A percentile compares a stretch with the other conserved stretches of the same genome.
phyloP scores from a whole-genome alignment of 139 green algal species.

The Chlamydomonas incerta region DNA sequence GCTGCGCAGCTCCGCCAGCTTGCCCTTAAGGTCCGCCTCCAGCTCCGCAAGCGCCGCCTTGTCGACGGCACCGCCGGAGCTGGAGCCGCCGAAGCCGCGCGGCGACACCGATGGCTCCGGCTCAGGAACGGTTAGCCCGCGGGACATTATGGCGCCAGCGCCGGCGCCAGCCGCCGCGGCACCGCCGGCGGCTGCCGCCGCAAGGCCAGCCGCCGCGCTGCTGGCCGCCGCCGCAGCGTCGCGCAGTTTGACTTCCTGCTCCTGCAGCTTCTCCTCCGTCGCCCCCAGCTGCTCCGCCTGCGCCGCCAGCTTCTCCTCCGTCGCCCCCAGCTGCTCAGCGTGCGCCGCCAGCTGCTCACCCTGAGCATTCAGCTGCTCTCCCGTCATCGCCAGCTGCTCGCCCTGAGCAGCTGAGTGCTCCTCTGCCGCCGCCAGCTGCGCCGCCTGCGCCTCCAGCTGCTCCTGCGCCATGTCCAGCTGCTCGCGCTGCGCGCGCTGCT shows the following conservation, averaged over 20 bases:
- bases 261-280: no score
- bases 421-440: not conserved
- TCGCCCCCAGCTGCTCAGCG: no score
- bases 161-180: not conserved
- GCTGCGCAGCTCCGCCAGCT: constrained; percentile 19
- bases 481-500: constrained; percentile 1
- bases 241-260: no score
- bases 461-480: not conserved
- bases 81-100: not conserved
- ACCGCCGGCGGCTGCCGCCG: not conserved
- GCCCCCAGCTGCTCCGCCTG: no score
- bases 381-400: no score
- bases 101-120: no score
- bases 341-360: no score
- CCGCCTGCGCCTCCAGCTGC: not conserved
- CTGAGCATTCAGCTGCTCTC: no score
- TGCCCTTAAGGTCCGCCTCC: not conserved
- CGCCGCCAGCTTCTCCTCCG: no score
- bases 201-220: not conserved
- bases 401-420: no score
- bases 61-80: not conserved
- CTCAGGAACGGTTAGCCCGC: not conserved
- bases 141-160: not conserved
- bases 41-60: constrained; percentile 9
- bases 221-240: not conserved